A percentile compares a stretch with the other conserved stretches of the same genome.
Evolutionary conservation across 169 alveolate species (phyloP).

Genomic region (Plasmodium relictum): DNA sequence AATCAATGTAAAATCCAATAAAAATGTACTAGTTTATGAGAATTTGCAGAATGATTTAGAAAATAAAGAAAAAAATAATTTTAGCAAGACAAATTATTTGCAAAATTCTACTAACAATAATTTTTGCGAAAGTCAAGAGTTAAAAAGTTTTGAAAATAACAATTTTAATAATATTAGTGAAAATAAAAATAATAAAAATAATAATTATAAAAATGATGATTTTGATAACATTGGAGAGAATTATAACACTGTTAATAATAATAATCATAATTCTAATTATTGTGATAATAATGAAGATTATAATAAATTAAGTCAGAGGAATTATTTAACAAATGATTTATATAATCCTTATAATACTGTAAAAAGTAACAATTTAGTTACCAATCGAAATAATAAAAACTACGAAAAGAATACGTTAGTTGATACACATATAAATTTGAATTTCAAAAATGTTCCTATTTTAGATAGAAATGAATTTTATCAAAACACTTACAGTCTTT

Average conservation of each 20-base stretch:
- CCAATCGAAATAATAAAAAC: neutral
- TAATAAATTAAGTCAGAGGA: too few species aligned
- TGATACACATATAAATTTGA: neutral
- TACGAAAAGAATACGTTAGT: neutral
- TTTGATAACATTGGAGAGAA: too few species aligned
- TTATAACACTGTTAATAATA: too few species aligned
- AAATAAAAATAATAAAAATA: neutral
- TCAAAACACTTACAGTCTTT: neutral
- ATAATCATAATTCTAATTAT: too few species aligned
- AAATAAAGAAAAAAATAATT: neutral
- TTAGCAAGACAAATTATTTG: neutral
- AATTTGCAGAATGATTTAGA: neutral
- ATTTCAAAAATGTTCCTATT: neutral
- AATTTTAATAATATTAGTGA: neutral
- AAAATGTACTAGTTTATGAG: neutral
- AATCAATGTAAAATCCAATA: neutral
- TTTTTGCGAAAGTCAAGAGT: conserved; percentile 6
- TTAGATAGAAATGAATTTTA: neutral
- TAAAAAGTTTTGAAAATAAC: neutral
- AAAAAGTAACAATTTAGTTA: neutral
- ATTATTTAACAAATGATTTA: too few species aligned
- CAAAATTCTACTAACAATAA: neutral
- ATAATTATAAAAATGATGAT: neutral
- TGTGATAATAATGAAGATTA: too few species aligned
- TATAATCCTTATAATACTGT: neutral